Evolutionary conservation across 2,329 filamentous ascomycete species (phyloP), one percentile per base, ranked within the genome.

Genomic region (Cercospora zeina): DNA sequence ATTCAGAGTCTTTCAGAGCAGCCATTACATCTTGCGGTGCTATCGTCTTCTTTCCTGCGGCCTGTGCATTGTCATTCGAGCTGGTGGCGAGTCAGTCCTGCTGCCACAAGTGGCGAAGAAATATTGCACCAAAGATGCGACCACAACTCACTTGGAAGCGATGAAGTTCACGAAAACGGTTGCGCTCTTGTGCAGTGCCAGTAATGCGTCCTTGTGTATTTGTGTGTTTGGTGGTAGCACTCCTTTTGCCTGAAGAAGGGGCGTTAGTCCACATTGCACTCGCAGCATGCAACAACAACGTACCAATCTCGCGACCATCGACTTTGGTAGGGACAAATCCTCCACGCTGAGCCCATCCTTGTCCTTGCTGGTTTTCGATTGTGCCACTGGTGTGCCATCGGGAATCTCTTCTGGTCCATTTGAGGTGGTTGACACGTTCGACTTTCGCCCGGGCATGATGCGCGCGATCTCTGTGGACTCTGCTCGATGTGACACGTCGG

Each of bases 121-220:
- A 19, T 16, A 9, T 9, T 5, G 36, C 27, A 33, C 33, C 34
- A 16, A 56, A 16, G n/a, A 39, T 6, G 6, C 10, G 42, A 54
- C 24, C 30, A 33, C 9, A 21, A 81, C 88, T 59, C 82, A 93
- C 90, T 87, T 84, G 64, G 85, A 83, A 49, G 89, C 87, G 33
- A 95, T 80, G 74, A 93, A 90, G 77, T 86, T 93, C 69, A 95
- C 88, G 72, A 95, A 95, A 0, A 95, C 87, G 1, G 89, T 93
- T 7, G 90, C 88, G 75, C 89, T 89, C 77, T 93, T 93, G 68
- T 85, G 89, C 79, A 95, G 83, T 9, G 90, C 90, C 56, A 91
- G 77, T 59, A 93, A 84, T 45, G 90, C 90, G 78, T 92, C 91
- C 71, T 87, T 90, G 74, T 93, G 89, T 54, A 93, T 90, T 76